Evolutionary conservation across 164 flowering plant genomes (phyloP), one percentile per base, ranked within the genome.

Genomic region (Brasenia schreberi): DNA sequence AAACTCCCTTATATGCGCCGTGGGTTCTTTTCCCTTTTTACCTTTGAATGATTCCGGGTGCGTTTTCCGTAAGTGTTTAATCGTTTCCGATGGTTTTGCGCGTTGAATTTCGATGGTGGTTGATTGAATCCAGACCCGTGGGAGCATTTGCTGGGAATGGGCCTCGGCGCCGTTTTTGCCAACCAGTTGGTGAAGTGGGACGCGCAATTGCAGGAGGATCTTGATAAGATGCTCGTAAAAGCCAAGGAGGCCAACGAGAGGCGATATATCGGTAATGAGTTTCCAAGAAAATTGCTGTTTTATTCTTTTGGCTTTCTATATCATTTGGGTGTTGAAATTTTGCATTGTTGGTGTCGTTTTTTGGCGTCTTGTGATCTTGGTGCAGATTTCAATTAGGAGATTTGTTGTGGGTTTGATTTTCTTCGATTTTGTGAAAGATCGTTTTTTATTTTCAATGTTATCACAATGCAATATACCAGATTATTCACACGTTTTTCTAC

Each of bases 1-100:
- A 93, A 93, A 68, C 97, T 93, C 39, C 97, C 98, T 16, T 80
- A 80, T 81, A 93, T 90, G 97, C 80, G 97, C 69, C 97, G 98
- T 90, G 74, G 65, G 81, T 63, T 3, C 19, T 19, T 59, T 17
- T 65, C 39, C 4, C 58, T 60, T 49, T 12, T 64, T 19, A 45
- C 12, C 43, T 65, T n/a, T n/a, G 17, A n/a, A 56, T 56, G 59
- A 56, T 12, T 56, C n/a, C n/a, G 10, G 59, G 27, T 2, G 6
- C 18, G 59, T 45, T 65, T 19, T 5, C 43, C 53, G 19, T 33
- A 12, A 63, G 12, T 43, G 4, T 9, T 56, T 66, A 5, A 12
- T 65, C 43, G 49, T 9, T 42, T 64, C 17, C 19, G 1, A 14
- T 58, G 19, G 39, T 18, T 19, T 19, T 42, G 27, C 45, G 17